phyloP scores from a whole-genome alignment of 2,329 filamentous ascomycete species.

The Lojkania enalia region DNA sequence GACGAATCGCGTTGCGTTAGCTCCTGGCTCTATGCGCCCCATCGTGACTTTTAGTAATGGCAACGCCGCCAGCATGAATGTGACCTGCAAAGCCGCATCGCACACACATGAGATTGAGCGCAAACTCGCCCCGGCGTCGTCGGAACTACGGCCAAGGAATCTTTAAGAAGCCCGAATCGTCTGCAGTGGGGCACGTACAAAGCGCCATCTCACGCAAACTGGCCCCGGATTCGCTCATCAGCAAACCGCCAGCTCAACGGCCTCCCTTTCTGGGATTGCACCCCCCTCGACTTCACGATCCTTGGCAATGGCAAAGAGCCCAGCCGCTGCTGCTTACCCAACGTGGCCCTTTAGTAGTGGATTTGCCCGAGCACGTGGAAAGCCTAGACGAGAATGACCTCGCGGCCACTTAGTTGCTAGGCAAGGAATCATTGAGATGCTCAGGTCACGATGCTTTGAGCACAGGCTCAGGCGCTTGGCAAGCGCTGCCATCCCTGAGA shows the following conservation, averaged over 20 bases:
- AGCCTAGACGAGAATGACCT: slow-evolving; percentile 9
- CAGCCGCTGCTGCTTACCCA: slow-evolving; percentile 13
- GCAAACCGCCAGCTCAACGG: slow-evolving; percentile 2
- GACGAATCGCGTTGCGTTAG: slow-evolving; percentile 1
- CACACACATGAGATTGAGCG: neutral
- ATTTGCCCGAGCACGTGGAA: slow-evolving; percentile 29
- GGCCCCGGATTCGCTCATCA: neutral
- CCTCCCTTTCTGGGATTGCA: slow-evolving; percentile 2
- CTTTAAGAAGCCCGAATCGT: neutral
- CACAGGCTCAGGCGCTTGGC: slow-evolving; percentile 4
- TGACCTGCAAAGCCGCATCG: slow-evolving; percentile 5
- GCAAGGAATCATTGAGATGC: slow-evolving; percentile 13
- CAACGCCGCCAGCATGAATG: neutral
- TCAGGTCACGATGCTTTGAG: slow-evolving; percentile 18
- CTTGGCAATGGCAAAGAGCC: slow-evolving; percentile 9
- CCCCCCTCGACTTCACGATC: slow-evolving; percentile 11
- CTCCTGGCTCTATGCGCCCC: neutral
- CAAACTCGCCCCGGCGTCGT: neutral
- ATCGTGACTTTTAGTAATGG: neutral
- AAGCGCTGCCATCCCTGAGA: too few species aligned
- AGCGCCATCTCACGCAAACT: neutral
- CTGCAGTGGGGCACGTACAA: neutral
- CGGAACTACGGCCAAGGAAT: neutral
- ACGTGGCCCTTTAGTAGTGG: slow-evolving; percentile 35
- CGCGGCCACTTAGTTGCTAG: slow-evolving; percentile 8